phyloP scores from a whole-genome alignment of 2,329 filamentous ascomycete genomes.

The Colletotrichum spinosum region DNA sequence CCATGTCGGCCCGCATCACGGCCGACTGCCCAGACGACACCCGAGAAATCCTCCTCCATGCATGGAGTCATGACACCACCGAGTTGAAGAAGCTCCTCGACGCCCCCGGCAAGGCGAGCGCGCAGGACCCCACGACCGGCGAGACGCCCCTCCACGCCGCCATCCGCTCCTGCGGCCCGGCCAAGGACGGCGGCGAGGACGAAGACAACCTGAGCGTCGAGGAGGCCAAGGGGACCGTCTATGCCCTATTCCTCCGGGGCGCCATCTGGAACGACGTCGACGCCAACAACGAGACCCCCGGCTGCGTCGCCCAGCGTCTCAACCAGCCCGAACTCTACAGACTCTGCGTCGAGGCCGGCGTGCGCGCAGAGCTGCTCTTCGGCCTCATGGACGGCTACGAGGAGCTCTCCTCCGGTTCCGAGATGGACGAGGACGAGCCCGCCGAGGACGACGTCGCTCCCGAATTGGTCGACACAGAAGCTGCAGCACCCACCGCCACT shows the following conservation, averaged over 20 bases:
- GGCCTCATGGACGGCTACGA: conserved; percentile 86
- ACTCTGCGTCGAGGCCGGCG: conserved; percentile 87
- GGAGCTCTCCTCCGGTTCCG: conserved; percentile 70
- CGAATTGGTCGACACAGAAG: conserved; percentile 41
- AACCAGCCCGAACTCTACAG: conserved; percentile 80
- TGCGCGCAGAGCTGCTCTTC: conserved; percentile 89
- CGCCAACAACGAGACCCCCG: conserved; percentile 86
- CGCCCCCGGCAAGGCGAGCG: conserved; percentile 73
- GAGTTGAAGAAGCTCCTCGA: conserved; percentile 77
- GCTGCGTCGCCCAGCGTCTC: conserved; percentile 81
- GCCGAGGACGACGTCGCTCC: conserved; percentile 51
- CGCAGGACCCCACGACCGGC: conserved; percentile 86
- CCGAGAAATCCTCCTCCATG: conserved; percentile 63
- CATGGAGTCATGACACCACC: conserved; percentile 71
- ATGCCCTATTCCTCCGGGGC: conserved; percentile 84
- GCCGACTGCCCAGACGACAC: conserved; percentile 62
- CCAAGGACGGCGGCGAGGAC: conserved; percentile 41
- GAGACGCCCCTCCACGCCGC: conserved; percentile 91
- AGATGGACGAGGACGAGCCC: conserved; percentile 58
- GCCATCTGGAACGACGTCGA: conserved; percentile 99
- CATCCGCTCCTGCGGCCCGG: conserved; percentile 77
- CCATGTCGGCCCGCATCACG: conserved; percentile 65
- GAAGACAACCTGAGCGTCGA: conserved; percentile 61
- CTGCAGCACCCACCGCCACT: conserved; percentile 42
- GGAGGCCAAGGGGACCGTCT: conserved; percentile 74